A percentile compares a stretch with the other conserved stretches of the same genome.
Evolutionary conservation across 2,329 filamentous ascomycete species (phyloP).

Genomic region (Pseudogymnoascus sp.): DNA sequence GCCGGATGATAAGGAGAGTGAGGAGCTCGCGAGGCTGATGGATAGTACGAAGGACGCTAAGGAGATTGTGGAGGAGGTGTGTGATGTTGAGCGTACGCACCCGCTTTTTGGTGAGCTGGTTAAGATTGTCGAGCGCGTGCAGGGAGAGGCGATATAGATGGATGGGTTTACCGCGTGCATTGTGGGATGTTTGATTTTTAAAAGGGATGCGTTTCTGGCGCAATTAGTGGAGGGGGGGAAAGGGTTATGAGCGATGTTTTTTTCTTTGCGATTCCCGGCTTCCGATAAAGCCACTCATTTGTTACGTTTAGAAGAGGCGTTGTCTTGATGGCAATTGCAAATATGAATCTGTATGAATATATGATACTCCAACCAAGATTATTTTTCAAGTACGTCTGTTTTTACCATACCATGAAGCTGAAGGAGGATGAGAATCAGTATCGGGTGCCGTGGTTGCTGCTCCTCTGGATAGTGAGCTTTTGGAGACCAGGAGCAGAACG

Average conservation of each 20-base stretch:
- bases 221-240: not conserved
- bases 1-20: slow-evolving; percentile 81
- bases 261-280: not conserved
- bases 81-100: slow-evolving; percentile 67
- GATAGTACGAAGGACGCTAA: slow-evolving; percentile 49
- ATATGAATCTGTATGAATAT: slow-evolving; percentile 2
- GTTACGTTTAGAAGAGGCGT: not conserved
- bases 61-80: slow-evolving; percentile 71
- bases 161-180: not conserved
- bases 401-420: not conserved
- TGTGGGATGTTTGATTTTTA: not conserved
- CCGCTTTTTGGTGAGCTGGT: slow-evolving; percentile 70
- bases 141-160: slow-evolving; percentile 34
- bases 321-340: not conserved
- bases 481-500: not conserved
- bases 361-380: not conserved
- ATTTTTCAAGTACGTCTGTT: not conserved
- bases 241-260: not conserved
- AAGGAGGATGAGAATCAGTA: no score
- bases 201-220: not conserved
- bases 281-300: not conserved
- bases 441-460: no score
- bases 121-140: slow-evolving; percentile 73
- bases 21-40: slow-evolving; percentile 78
- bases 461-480: not conserved